Evolutionary conservation across 345 rosid genomes (phyloP).

Genomic region (Eucalyptus regnans): DNA sequence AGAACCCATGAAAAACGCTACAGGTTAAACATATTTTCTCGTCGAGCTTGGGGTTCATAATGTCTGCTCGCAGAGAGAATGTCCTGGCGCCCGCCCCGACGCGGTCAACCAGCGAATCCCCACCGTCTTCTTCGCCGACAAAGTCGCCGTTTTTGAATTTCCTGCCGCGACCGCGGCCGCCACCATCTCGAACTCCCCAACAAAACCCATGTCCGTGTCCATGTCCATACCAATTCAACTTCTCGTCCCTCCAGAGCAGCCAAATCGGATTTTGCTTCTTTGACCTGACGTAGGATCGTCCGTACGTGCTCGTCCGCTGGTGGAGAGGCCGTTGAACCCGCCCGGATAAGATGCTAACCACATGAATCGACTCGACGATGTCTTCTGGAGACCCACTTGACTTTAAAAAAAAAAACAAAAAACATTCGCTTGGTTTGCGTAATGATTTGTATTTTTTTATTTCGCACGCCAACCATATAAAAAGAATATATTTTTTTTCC

Average conservation of each 20-base stretch:
- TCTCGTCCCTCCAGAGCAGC: neutral
- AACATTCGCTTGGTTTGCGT: neutral
- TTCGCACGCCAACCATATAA: neutral
- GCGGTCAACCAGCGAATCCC: neutral
- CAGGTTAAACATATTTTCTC: neutral
- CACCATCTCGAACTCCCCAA: neutral
- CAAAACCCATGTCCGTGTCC: neutral
- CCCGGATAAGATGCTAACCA: neutral
- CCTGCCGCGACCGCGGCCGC: neutral
- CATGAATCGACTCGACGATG: neutral
- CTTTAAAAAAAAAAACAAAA: neutral
- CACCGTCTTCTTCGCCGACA: neutral
- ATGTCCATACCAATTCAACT: neutral
- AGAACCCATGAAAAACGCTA: neutral
- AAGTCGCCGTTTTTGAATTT: neutral
- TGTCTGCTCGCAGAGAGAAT: neutral
- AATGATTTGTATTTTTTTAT: neutral
- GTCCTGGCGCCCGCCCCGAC: neutral
- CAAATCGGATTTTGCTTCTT: neutral
- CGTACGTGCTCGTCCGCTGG: neutral
- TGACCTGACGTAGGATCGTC: neutral
- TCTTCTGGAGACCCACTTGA: neutral
- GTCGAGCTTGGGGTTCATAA: neutral
- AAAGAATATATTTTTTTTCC: neutral
- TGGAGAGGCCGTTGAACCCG: neutral